phyloP scores from a whole-genome alignment of 805 yeast genomes.

The Metschnikowia lochheadii region DNA sequence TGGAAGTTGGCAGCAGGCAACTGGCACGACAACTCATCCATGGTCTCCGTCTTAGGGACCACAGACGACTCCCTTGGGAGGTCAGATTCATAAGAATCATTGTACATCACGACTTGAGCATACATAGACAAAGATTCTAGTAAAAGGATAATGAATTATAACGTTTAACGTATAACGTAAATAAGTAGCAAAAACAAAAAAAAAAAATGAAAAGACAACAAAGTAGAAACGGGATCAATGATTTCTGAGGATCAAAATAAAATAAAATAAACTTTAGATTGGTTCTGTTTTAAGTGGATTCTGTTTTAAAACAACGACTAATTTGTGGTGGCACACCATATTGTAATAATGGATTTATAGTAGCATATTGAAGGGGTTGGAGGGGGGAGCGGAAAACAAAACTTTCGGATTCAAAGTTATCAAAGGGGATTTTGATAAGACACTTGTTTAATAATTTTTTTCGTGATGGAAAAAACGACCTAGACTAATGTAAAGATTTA shows the following conservation, averaged over 20 bases:
- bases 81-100: conserved; percentile 15
- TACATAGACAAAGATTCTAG: conserved; percentile 10
- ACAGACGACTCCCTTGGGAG: conserved; percentile 10
- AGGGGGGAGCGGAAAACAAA: conserved; percentile 6
- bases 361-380: conserved; percentile 29
- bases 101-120: conserved; percentile 16
- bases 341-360: conserved; percentile 29
- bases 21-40: conserved; percentile 25
- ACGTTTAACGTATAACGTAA: not conserved
- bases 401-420: conserved; percentile 23
- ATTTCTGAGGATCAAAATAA: no score
- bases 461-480: conserved; percentile 17
- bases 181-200: no score
- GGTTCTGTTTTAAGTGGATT: conserved; percentile 19
- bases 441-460: conserved; percentile 15
- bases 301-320: conserved; percentile 20
- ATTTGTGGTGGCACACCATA: conserved; percentile 30
- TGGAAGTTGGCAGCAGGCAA: conserved; percentile 20
- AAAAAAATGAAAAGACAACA: no score
- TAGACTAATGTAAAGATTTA: conserved; percentile 20
- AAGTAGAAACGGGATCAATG: no score
- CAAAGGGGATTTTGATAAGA: conserved; percentile 16
- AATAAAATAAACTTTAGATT: no score
- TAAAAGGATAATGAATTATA: not conserved
- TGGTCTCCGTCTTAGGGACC: conserved; percentile 18